A percentile compares a stretch with the other conserved stretches of the same genome.
These are phyloP conservation scores for Harringtonia lauricola DNA, from an alignment of 2,329 filamentous ascomycete species.

Conservation along the genomic window DNA sequence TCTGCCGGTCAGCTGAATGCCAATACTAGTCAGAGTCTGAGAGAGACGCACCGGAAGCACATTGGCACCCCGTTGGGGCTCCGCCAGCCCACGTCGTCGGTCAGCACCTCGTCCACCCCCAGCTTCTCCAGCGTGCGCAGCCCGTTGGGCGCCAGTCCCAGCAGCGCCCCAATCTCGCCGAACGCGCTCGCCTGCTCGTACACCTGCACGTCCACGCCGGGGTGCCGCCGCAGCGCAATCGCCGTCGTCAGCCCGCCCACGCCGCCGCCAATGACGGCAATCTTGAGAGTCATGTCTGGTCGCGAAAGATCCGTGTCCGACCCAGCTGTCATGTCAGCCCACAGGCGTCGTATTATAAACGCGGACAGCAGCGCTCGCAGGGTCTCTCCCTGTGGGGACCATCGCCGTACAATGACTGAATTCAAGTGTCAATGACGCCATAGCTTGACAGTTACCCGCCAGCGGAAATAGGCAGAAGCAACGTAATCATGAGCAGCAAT, in stretches of 20 bases:
- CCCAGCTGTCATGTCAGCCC: too few relatives aligned
- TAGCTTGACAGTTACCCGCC: too few relatives aligned
- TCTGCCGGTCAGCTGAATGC: too few relatives aligned
- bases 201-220: constrained; percentile 4
- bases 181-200: constrained; percentile 4
- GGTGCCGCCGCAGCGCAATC: constrained; percentile 4
- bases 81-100: constrained; percentile 4
- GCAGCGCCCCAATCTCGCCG: constrained; percentile 3
- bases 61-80: constrained; percentile 3
- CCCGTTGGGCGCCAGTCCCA: constrained; percentile 5
- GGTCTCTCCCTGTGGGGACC: too few relatives aligned
- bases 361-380: too few relatives aligned
- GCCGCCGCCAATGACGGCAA: constrained; percentile 2
- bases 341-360: too few relatives aligned
- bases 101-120: constrained; percentile 1
- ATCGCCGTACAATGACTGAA: too few relatives aligned
- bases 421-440: too few relatives aligned
- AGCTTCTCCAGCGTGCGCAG: constrained; percentile 5
- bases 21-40: too few relatives aligned
- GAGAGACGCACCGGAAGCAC: constrained; percentile 1
- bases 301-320: too few relatives aligned
- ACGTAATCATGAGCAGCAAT: too few relatives aligned
- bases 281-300: neutral
- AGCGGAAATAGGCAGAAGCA: too few relatives aligned
- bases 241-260: constrained; percentile 2